Evolutionary conservation across 371 early-diverging fungal genomes (phyloP).

Genomic region (Nosema muscidifuracis): DNA sequence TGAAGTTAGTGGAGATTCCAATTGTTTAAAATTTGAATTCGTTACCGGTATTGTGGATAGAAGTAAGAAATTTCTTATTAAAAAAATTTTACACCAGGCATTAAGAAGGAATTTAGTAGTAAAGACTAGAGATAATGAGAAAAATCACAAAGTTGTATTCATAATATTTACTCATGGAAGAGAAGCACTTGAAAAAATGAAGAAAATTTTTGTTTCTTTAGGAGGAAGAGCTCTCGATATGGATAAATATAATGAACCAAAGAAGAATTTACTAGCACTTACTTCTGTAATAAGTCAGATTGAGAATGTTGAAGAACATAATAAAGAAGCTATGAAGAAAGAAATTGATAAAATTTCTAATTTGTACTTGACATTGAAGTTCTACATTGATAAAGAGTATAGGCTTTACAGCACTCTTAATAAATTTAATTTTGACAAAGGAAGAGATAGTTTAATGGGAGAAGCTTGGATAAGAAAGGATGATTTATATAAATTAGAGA

Average conservation of each 20-base stretch:
- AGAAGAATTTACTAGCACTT: constrained; percentile 38
- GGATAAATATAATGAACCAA: constrained; percentile 34
- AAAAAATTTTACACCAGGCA: constrained; percentile 51
- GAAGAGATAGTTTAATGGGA: constrained; percentile 54
- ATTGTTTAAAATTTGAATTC: constrained; percentile 52
- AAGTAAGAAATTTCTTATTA: constrained; percentile 51
- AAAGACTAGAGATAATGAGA: constrained; percentile 42
- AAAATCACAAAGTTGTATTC: constrained; percentile 46
- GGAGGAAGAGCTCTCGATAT: constrained; percentile 49
- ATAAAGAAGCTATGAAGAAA: constrained; percentile 42
- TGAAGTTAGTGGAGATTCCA: constrained; percentile 32
- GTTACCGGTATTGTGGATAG: constrained; percentile 59
- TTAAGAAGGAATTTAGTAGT: constrained; percentile 60
- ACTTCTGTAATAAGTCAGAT: constrained; percentile 51
- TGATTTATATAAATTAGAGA: constrained; percentile 41
- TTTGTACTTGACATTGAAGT: constrained; percentile 48
- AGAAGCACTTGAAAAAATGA: constrained; percentile 48
- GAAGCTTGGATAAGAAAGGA: constrained; percentile 57
- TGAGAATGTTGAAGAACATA: constrained; percentile 42
- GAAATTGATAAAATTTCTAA: constrained; percentile 39
- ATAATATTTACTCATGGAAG: constrained; percentile 61
- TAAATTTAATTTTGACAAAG: constrained; percentile 40
- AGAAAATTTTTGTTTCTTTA: constrained; percentile 54
- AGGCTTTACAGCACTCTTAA: constrained; percentile 58
- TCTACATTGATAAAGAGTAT: constrained; percentile 55